Percentiles rank a stretch among this genome's conserved stretches.
phyloP scores from a whole-genome alignment of 306 rosid genomes.

The Clitoria ternatea region DNA sequence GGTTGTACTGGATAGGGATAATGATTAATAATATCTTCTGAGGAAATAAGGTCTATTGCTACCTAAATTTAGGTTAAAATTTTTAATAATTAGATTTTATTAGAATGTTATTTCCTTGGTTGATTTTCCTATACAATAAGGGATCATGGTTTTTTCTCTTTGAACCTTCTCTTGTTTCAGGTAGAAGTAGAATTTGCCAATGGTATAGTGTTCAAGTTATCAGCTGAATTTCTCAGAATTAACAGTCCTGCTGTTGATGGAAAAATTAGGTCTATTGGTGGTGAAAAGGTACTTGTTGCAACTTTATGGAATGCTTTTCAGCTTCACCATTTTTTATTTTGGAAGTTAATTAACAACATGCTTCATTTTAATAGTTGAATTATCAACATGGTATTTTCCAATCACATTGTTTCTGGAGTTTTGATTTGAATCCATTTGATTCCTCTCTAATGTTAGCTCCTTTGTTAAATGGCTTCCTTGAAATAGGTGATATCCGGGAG shows the following conservation, averaged over 20 bases:
- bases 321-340: neutral
- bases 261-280: constrained; percentile 70
- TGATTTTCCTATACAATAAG: neutral
- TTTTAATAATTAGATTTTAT: neutral
- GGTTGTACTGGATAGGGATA: neutral
- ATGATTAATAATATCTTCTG: neutral
- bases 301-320: neutral
- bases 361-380: neutral
- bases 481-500: constrained; percentile 73
- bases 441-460: neutral
- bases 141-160: neutral
- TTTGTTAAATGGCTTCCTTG: neutral
- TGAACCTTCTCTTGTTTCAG: constrained; percentile 38
- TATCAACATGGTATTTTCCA: neutral
- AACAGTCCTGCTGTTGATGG: constrained; percentile 86
- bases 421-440: neutral
- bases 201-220: constrained; percentile 57
- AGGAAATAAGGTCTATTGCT: neutral
- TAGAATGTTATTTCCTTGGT: neutral
- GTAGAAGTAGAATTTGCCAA: constrained; percentile 62
- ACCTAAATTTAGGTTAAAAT: neutral
- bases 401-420: neutral
- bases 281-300: constrained; percentile 64
- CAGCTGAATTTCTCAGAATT: constrained; percentile 84
- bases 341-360: neutral